Conservation (phyloP, 495 filamentous ascomycete genomes). For the Aspergillus taichungensis region DNA sequence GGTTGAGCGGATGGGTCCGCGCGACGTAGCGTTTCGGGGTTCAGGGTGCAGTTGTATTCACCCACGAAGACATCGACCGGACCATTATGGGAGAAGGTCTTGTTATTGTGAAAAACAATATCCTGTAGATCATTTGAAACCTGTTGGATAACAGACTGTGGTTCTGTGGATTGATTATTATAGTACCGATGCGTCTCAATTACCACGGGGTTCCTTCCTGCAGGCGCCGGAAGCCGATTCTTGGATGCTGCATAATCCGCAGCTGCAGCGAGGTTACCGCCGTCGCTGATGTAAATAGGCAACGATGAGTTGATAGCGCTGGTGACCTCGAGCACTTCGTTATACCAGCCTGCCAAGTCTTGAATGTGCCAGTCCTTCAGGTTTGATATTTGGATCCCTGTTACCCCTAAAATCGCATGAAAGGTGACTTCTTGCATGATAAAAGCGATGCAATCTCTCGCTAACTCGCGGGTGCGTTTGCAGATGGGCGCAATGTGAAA, state of each 20-base stretch:
- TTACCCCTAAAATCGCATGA: slow-evolving; percentile 29
- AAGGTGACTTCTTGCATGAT: slow-evolving; percentile 31
- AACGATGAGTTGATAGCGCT: slow-evolving; percentile 34
- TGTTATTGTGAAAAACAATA: slow-evolving; percentile 23
- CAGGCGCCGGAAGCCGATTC: slow-evolving; percentile 2
- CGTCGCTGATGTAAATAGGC: slow-evolving; percentile 48
- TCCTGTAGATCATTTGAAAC: slow-evolving; percentile 11
- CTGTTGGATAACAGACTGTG: slow-evolving; percentile 37
- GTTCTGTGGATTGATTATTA: slow-evolving; percentile 36
- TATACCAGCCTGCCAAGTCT: slow-evolving; percentile 47
- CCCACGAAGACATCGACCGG: slow-evolving; percentile 42
- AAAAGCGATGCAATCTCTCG: slow-evolving; percentile 31
- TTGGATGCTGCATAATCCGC: slow-evolving; percentile 24
- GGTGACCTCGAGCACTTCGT: slow-evolving; percentile 32
- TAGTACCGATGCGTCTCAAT: slow-evolving; percentile 51
- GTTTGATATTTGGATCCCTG: slow-evolving; percentile 46
- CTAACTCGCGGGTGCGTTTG: slow-evolving; percentile 20
- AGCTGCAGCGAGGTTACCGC: slow-evolving; percentile 35
- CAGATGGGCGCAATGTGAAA: slow-evolving; percentile 43
- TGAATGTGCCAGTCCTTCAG: slow-evolving; percentile 37
- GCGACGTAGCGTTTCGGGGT: slow-evolving; percentile 34
- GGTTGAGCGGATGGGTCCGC: slow-evolving; percentile 16
- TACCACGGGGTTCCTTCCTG: slow-evolving; percentile 36
- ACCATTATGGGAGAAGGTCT: slow-evolving; percentile 30
- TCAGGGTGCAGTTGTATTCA: slow-evolving; percentile 46